Evolutionary conservation across 495 filamentous ascomycete species (phyloP).

Genomic region (Penicillium cosmopolitanum): DNA sequence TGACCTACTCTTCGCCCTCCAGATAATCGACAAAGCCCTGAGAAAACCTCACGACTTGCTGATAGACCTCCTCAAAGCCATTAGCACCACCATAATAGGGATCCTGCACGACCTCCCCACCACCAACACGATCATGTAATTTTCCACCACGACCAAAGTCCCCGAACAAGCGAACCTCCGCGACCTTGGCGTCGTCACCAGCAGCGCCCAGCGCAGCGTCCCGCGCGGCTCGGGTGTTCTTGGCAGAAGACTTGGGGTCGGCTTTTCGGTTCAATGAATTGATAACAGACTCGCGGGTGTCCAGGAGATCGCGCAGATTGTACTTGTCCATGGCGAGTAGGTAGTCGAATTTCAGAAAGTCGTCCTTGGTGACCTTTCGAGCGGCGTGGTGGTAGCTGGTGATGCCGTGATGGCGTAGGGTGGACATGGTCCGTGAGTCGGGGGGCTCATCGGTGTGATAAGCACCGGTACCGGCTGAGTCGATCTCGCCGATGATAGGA

Average conservation of each 20-base stretch:
- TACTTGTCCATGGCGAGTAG: slow-evolving; percentile 91
- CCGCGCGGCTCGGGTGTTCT: slow-evolving; percentile 30
- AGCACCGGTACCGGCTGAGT: slow-evolving; percentile 86
- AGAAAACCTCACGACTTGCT: slow-evolving; percentile 81
- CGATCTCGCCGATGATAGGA: slow-evolving; percentile 68
- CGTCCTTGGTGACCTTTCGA: slow-evolving; percentile 67
- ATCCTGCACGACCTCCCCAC: slow-evolving; percentile 78
- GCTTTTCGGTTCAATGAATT: slow-evolving; percentile 46
- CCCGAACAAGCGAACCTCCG: slow-evolving; percentile 79
- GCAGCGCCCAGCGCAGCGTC: slow-evolving; percentile 37
- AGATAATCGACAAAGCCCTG: slow-evolving; percentile 67
- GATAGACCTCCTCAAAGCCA: slow-evolving; percentile 84
- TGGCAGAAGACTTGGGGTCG: slow-evolving; percentile 28
- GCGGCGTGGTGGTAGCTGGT: slow-evolving; percentile 76
- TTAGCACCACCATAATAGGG: slow-evolving; percentile 88
- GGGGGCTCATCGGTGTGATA: slow-evolving; percentile 78
- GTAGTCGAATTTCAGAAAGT: slow-evolving; percentile 88
- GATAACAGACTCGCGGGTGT: slow-evolving; percentile 56
- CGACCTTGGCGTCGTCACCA: slow-evolving; percentile 39
- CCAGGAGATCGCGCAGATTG: slow-evolving; percentile 74
- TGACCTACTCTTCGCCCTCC: slow-evolving; percentile 29
- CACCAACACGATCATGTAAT: slow-evolving; percentile 70
- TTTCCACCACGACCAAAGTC: slow-evolving; percentile 72
- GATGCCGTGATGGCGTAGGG: slow-evolving; percentile 74
- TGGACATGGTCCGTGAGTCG: slow-evolving; percentile 83